Conservation (phyloP, 148 eudicot species). For the Camellia lanceoleosa region DNA sequence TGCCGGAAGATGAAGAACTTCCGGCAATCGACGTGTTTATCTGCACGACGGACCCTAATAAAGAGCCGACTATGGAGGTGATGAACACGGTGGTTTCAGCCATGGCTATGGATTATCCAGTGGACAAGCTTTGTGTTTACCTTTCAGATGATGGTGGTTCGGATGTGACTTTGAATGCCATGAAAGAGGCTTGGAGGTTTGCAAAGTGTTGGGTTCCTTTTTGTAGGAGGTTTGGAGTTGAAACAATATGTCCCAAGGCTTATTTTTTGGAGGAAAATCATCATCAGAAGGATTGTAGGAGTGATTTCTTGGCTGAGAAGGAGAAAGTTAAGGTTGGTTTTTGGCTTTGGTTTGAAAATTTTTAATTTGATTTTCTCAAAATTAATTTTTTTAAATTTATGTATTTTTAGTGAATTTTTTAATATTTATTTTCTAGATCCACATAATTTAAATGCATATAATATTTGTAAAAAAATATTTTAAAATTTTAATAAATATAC, state of each 20-base stretch:
- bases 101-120: conserved; percentile 41
- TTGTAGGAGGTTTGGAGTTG: conserved; percentile 23
- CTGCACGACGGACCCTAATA: conserved; percentile 35
- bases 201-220: conserved; percentile 37
- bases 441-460: too few relatives aligned
- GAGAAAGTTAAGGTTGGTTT: conserved; percentile 7
- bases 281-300: too few relatives aligned
- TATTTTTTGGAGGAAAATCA: conserved; percentile 13
- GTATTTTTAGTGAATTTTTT: too few relatives aligned
- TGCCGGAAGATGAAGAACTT: conserved; percentile 15
- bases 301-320: neutral
- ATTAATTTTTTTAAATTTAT: too few relatives aligned
- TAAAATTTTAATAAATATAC: too few relatives aligned
- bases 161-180: conserved; percentile 13
- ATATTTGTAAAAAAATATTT: too few relatives aligned
- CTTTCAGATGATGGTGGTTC: conserved; percentile 37
- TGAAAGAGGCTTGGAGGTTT: conserved; percentile 30
- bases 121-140: conserved; percentile 32
- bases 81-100: conserved; percentile 42
- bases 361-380: too few relatives aligned
- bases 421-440: too few relatives aligned
- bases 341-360: too few relatives aligned
- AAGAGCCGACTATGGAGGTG: conserved; percentile 33
- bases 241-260: conserved; percentile 25
- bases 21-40: conserved; percentile 36